phyloP scores from a whole-genome alignment of 495 filamentous ascomycete genomes.

The Parachaetomium inaequale region DNA sequence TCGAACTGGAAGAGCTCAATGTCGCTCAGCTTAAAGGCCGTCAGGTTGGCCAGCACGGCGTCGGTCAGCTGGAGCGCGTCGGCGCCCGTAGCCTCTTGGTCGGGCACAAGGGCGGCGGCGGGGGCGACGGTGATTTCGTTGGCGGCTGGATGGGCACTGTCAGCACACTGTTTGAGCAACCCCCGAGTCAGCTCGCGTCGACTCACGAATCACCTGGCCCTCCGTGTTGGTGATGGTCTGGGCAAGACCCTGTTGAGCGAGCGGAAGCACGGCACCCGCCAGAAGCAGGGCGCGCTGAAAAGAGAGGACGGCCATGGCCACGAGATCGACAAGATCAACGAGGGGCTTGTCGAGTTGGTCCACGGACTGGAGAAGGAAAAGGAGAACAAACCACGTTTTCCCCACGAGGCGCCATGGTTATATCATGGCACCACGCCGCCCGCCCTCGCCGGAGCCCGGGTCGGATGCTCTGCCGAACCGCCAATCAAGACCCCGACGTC shows the following conservation, averaged over 20 bases:
- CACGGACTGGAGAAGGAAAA: not conserved
- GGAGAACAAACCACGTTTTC: slow-evolving; percentile 1
- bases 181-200: not conserved
- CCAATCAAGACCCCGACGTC: not conserved
- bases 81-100: not conserved
- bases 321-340: slow-evolving; percentile 16
- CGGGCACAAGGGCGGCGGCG: slow-evolving; percentile 1
- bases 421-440: not conserved
- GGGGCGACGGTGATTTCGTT: slow-evolving; percentile 19
- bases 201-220: slow-evolving; percentile 10
- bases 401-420: slow-evolving; percentile 12
- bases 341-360: slow-evolving; percentile 11
- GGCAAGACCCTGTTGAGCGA: slow-evolving; percentile 4
- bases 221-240: slow-evolving; percentile 10
- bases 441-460: not conserved
- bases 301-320: slow-evolving; percentile 15
- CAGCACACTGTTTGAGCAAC: not conserved
- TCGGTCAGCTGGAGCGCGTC: slow-evolving; percentile 18
- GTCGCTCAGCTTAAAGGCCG: slow-evolving; percentile 11
- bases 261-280: slow-evolving; percentile 9
- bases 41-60: slow-evolving; percentile 22
- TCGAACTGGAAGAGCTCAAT: slow-evolving; percentile 20
- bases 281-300: slow-evolving; percentile 16
- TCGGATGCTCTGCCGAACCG: slow-evolving; percentile 3
- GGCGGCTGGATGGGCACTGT: slow-evolving; percentile 12